These are phyloP conservation scores for Dalechampia spathulata DNA, from an alignment of 441 rosid genomes.

Conservation along the genomic window DNA sequence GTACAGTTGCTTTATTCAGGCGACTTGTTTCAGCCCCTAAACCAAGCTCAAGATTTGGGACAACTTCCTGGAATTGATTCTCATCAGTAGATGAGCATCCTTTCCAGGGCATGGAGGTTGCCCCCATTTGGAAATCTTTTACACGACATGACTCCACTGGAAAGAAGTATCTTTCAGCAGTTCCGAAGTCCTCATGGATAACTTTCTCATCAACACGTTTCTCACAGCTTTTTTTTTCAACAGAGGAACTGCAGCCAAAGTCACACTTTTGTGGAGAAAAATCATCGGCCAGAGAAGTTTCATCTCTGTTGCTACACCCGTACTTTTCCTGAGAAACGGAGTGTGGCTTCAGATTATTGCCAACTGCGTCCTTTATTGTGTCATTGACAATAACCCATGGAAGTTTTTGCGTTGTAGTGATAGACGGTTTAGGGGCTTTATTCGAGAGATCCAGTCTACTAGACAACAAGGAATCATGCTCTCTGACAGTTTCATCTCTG, in stretches of 20 bases:
- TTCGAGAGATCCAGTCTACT: slow-evolving; percentile 35
- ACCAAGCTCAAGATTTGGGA: slow-evolving; percentile 89
- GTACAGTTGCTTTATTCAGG: slow-evolving; percentile 39
- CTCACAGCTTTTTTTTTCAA: slow-evolving; percentile 24
- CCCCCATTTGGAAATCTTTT: slow-evolving; percentile 33
- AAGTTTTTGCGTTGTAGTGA: slow-evolving; percentile 19
- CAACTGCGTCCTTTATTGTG: slow-evolving; percentile 26
- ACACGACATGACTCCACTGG: slow-evolving; percentile 43
- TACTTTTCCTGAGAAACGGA: slow-evolving; percentile 28
- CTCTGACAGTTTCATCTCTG: slow-evolving; percentile 15
- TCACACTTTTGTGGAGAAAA: slow-evolving; percentile 29
- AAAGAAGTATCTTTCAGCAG: slow-evolving; percentile 61
- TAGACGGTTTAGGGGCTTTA: slow-evolving; percentile 21
- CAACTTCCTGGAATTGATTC: slow-evolving; percentile 26
- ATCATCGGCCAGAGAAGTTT: slow-evolving; percentile 23
- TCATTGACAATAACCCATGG: slow-evolving; percentile 27
- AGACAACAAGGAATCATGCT: slow-evolving; percentile 24
- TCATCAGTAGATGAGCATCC: slow-evolving; percentile 24
- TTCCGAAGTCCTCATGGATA: slow-evolving; percentile 38
- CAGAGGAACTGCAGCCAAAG: slow-evolving; percentile 22
- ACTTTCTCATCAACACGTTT: slow-evolving; percentile 32
- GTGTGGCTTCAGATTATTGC: slow-evolving; percentile 46
- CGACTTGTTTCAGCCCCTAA: slow-evolving; percentile 66
- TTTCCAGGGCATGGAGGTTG: slow-evolving; percentile 34
- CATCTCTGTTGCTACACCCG: slow-evolving; percentile 28